These are phyloP conservation scores for Neofusicoccum laricinum DNA, from an alignment of 2,329 filamentous ascomycete species.

Conservation along the genomic window DNA sequence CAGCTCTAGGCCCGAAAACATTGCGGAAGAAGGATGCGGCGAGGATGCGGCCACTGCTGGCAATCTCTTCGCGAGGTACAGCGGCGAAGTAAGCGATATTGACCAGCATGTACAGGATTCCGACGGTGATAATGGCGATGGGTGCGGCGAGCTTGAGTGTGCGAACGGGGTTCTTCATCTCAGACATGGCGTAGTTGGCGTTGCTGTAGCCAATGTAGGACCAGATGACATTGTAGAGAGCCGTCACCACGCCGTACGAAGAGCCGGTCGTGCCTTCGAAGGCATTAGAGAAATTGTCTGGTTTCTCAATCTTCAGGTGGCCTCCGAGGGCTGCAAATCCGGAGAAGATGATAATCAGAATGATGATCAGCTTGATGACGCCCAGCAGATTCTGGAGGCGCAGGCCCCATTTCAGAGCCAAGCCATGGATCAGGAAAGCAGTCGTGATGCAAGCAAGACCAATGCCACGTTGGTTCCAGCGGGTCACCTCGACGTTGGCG, in stretches of 20 bases:
- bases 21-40: constrained; percentile 59
- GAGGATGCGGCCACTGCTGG: constrained; percentile 52
- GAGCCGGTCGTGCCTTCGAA: constrained; percentile 66
- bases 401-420: constrained; percentile 63
- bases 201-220: constrained; percentile 68
- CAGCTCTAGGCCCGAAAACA: constrained; percentile 50
- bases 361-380: constrained; percentile 62
- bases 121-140: constrained; percentile 56
- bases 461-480: constrained; percentile 66
- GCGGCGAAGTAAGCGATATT: constrained; percentile 68
- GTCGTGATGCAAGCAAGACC: constrained; percentile 65
- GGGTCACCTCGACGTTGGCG: constrained; percentile 57
- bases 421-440: constrained; percentile 64
- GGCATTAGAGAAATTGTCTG: constrained; percentile 61
- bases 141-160: constrained; percentile 66
- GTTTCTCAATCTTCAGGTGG: constrained; percentile 58
- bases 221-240: constrained; percentile 71
- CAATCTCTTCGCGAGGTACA: constrained; percentile 56
- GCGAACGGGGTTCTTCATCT: constrained; percentile 63
- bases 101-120: constrained; percentile 63
- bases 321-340: constrained; percentile 62
- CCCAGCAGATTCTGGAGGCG: constrained; percentile 66
- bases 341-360: constrained; percentile 63
- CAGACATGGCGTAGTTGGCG: constrained; percentile 64
- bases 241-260: constrained; percentile 66